Base-by-base conservation (phyloP, 768 basidiomycete species). In the Agrocybe praecox region DNA sequence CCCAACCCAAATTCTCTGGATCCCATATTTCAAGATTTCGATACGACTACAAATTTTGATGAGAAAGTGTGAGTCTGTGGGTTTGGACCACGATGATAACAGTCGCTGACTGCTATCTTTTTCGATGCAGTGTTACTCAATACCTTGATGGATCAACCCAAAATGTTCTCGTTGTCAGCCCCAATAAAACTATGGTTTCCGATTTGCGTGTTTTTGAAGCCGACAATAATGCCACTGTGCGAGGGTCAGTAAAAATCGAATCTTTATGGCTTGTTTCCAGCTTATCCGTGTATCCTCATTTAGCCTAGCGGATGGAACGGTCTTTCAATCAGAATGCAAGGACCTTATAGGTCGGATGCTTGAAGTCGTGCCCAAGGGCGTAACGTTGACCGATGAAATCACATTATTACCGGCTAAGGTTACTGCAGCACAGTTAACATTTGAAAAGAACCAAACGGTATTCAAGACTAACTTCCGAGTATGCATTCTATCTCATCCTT, bases 331-430 rank as follows among this genome's bases (percentile, higher is more conserved):
- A 19, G 69, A 74, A 33, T 83, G 81, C 64, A 65, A 71, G 45
- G 64, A 55, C 36, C 63, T 82, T 1, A 60, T 83, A 43, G 67
- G 67, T 48, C 73, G 76, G 42, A 82, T 83, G 81, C 56, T 83
- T 33, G 72, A 83, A 60, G 74, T 74, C 18, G 80, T 83, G n/a
- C 77, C 80, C 1, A 68, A 64, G 17, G 70, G 66, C 46, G 79
- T 83, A 17, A 70, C 67, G 1, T 64, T 83, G n/a, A 79, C 78
- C 24, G 74, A 78, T 12, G 72, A 78, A 55, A 76, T 82, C 46
- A 69, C 72, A 17, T 69, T 80, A 9, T 62, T 81, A 12, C 76
- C 73, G 33, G 72, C 68, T 52, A 80, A 81, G 59, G 75, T 78
- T 36, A 69, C 69, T 36, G 65, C 66, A 49, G 73, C 73, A 26